Conservation (phyloP, 495 filamentous ascomycete genomes). For the Penicillium waksmanii region DNA sequence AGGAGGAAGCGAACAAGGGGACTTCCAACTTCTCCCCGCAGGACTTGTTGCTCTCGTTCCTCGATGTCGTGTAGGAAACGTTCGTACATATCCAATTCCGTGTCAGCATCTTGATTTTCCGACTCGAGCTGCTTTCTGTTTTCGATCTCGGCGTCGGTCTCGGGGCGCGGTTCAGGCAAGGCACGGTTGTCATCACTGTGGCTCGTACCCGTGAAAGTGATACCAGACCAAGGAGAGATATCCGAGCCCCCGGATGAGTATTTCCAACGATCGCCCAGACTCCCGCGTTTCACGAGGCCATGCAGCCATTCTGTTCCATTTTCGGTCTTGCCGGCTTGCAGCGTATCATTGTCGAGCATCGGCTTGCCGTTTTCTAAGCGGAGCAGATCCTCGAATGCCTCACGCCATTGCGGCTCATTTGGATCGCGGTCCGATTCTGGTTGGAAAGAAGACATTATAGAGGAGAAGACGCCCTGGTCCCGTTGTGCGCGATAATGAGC, state of each 20-base stretch:
- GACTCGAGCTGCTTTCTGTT: constrained; percentile 13
- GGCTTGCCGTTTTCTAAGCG: constrained; percentile 51
- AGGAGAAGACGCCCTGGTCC: constrained; percentile 40
- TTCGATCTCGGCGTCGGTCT: background rate
- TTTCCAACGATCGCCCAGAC: constrained; percentile 43
- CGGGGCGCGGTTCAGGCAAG: background rate
- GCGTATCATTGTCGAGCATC: constrained; percentile 41
- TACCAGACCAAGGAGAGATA: constrained; percentile 29
- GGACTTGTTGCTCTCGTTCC: constrained; percentile 38
- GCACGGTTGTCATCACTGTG: constrained; percentile 14
- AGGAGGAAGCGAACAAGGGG: constrained; percentile 40
- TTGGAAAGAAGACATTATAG: constrained; percentile 41
- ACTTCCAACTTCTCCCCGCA: constrained; percentile 30
- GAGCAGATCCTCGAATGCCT: constrained; percentile 61
- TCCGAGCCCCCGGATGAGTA: constrained; percentile 26
- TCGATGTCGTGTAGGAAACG: constrained; percentile 48
- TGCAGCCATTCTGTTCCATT: constrained; percentile 42
- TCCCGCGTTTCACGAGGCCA: constrained; percentile 43
- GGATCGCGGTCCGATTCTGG: constrained; percentile 33
- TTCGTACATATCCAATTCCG: constrained; percentile 52
- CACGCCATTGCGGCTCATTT: constrained; percentile 50
- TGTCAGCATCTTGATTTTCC: constrained; percentile 25
- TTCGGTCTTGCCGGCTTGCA: constrained; percentile 29
- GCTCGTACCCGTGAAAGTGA: constrained; percentile 23
- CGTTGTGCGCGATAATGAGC: constrained; percentile 29